Conservation (phyloP, 2,329 filamentous ascomycete genomes). For the Talaromyces sp. region DNA sequence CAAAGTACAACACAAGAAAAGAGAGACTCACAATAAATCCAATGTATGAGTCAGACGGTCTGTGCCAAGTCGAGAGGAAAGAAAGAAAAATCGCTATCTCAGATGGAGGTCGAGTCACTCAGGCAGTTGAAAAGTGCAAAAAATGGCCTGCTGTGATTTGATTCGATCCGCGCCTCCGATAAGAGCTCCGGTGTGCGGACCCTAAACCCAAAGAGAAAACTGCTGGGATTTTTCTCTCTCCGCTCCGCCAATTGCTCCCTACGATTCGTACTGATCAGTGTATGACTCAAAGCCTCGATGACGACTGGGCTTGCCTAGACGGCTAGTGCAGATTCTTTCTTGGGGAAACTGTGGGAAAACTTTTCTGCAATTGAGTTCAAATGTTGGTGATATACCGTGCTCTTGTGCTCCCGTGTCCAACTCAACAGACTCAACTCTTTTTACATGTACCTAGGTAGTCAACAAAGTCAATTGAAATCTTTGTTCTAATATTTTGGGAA, state of each 20-base stretch:
- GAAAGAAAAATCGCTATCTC: not conserved
- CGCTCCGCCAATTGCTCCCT: not conserved
- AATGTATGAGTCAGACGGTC: constrained; percentile 3
- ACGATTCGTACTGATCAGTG: not conserved
- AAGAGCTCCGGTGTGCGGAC: constrained; percentile 33
- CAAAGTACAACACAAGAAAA: not conserved
- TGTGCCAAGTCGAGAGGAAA: not conserved
- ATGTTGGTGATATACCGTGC: too few species aligned
- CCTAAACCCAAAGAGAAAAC: constrained; percentile 10
- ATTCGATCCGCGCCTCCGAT: constrained; percentile 23
- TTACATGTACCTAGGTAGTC: not conserved
- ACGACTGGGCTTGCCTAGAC: not conserved
- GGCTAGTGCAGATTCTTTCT: not conserved
- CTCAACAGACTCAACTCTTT: not conserved
- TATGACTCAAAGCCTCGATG: constrained; percentile 4
- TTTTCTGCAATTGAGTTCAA: not conserved
- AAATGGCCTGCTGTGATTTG: constrained; percentile 17
- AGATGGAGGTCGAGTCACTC: not conserved
- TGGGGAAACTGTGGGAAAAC: not conserved
- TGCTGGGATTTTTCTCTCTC: constrained; percentile 9
- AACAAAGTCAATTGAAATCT: not conserved
- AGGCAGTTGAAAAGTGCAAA: not conserved
- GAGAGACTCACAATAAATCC: constrained; percentile 2
- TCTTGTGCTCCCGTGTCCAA: too few species aligned
- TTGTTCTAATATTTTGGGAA: too few species aligned